Evolutionary conservation across 495 filamentous ascomycete genomes (phyloP).

Genomic region (Daldinia bambusicola): DNA sequence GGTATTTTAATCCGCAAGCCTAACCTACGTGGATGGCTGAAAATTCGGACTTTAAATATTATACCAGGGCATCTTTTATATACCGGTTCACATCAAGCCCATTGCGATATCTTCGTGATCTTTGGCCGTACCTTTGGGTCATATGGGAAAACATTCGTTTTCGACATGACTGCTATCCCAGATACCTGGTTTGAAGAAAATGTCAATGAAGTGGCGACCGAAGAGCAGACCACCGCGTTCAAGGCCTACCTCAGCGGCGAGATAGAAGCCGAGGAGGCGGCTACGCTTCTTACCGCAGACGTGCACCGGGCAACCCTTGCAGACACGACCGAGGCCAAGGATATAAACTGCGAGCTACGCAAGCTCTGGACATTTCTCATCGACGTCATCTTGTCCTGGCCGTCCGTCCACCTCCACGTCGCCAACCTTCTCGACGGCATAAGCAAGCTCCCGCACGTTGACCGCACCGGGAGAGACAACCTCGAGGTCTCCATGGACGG

Average conservation of each 20-base stretch:
- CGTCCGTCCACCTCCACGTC: neutral
- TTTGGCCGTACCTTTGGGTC: neutral
- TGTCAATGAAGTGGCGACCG: slow-evolving; percentile 6
- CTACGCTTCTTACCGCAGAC: neutral
- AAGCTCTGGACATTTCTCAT: neutral
- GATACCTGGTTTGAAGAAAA: neutral
- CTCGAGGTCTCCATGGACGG: neutral
- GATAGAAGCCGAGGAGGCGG: slow-evolving; percentile 11
- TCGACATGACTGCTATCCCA: neutral
- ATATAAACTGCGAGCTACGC: neutral
- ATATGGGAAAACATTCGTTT: neutral
- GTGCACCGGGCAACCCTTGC: neutral
- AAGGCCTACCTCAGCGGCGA: slow-evolving; percentile 1
- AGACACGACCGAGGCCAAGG: neutral
- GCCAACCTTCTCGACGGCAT: neutral
- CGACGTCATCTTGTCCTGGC: neutral
- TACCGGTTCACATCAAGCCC: neutral
- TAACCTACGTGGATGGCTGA: neutral
- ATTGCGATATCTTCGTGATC: neutral
- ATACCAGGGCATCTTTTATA: neutral
- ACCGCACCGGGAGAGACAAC: slow-evolving; percentile 1
- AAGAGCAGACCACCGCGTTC: neutral
- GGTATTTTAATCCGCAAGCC: neutral
- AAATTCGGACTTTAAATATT: neutral
- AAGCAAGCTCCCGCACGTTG: neutral